A percentile compares a stretch with the other conserved stretches of the same genome.
Conservation (phyloP, 1,139 yeast species). For the Scheffersomyces quercinus region DNA sequence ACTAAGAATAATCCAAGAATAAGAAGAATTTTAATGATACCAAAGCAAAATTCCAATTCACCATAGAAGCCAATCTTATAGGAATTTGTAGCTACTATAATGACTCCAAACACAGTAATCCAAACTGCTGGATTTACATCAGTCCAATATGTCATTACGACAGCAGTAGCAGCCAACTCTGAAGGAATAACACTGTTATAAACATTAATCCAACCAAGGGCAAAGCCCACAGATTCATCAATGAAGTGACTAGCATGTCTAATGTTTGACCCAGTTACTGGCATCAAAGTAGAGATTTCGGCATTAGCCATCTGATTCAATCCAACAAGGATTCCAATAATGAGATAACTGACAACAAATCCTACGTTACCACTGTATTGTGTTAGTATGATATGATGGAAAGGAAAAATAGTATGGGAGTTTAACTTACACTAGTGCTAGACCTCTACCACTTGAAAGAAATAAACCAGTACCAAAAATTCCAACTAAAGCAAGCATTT, state of each 20-base stretch:
- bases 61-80: slow-evolving; percentile 31
- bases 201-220: slow-evolving; percentile 24
- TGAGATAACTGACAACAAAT: slow-evolving; percentile 19
- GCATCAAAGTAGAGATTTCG: slow-evolving; percentile 32
- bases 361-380: slow-evolving; percentile 20
- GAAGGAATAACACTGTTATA: slow-evolving; percentile 21
- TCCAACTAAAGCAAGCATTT: slow-evolving; percentile 33
- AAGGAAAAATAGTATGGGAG: slow-evolving; percentile 8
- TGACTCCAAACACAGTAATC: slow-evolving; percentile 44
- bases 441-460: slow-evolving; percentile 18
- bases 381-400: no score
- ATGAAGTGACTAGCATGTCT: slow-evolving; percentile 30
- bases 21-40: slow-evolving; percentile 26
- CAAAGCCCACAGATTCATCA: slow-evolving; percentile 25
- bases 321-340: slow-evolving; percentile 23
- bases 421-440: neutral
- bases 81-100: slow-evolving; percentile 24
- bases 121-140: slow-evolving; percentile 25
- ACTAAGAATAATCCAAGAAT: slow-evolving; percentile 25
- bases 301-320: slow-evolving; percentile 25
- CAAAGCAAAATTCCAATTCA: slow-evolving; percentile 33
- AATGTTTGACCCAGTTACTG: slow-evolving; percentile 28
- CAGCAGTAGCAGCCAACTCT: slow-evolving; percentile 28
- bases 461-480: slow-evolving; percentile 29
- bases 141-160: slow-evolving; percentile 26